Conservation (phyloP, 768 basidiomycete genomes). For the Mycena galopus region DNA sequence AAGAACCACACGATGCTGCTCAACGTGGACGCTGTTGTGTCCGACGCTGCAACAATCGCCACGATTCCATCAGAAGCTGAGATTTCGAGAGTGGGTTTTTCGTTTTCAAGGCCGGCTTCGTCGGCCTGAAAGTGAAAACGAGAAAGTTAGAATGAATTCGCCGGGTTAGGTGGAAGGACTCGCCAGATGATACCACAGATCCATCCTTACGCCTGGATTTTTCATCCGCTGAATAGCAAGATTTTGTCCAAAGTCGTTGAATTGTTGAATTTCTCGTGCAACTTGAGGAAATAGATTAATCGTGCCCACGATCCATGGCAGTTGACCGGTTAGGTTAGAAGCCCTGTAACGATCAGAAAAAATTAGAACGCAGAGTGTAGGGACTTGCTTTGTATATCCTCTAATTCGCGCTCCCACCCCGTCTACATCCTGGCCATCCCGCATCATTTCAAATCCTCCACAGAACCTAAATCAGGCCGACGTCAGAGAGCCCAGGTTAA, state of each 20-base stretch:
- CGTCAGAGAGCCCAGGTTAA: background rate
- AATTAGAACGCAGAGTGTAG: too few species aligned
- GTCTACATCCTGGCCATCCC: constrained; percentile 56
- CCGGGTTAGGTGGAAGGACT: background rate
- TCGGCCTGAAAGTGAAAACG: constrained; percentile 50
- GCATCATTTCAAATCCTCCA: constrained; percentile 46
- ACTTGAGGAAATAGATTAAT: background rate
- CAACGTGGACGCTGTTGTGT: constrained; percentile 47
- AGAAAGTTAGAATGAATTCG: background rate
- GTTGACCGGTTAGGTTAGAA: constrained; percentile 53
- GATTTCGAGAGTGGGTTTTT: constrained; percentile 46
- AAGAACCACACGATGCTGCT: constrained; percentile 50
- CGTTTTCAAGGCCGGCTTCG: constrained; percentile 45
- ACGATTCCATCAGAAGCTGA: constrained; percentile 54
- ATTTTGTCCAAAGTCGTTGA: background rate
- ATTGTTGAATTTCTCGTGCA: background rate
- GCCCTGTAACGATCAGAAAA: too few species aligned
- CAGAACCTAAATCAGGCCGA: constrained; percentile 31
- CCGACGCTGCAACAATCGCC: constrained; percentile 54
- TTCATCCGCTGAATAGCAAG: background rate
- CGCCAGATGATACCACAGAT: background rate
- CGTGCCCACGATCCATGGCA: constrained; percentile 23
- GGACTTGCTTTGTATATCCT: constrained; percentile 55
- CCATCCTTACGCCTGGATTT: background rate
- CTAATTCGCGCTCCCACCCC: constrained; percentile 59